These are phyloP conservation scores for Ceratocystiopsis minuta DNA, from an alignment of 2,329 filamentous ascomycete genomes.

Conservation along the genomic window DNA sequence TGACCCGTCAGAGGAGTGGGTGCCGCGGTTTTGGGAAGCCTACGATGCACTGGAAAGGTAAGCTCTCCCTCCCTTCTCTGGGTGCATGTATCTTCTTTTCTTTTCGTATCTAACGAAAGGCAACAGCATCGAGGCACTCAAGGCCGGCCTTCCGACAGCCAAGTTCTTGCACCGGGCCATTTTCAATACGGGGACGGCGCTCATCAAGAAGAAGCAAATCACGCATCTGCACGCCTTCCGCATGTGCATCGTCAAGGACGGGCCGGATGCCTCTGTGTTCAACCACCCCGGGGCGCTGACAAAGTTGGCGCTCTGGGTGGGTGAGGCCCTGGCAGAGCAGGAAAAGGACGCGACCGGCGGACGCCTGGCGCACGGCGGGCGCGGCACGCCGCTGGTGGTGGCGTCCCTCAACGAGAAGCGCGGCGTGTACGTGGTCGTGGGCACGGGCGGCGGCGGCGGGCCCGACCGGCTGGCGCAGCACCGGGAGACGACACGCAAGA, in stretches of 20 bases:
- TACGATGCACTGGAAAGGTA: slow-evolving; percentile 56
- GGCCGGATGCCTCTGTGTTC: slow-evolving; percentile 79
- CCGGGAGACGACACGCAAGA: slow-evolving; percentile 45
- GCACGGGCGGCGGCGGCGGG: slow-evolving; percentile 72
- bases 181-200: slow-evolving; percentile 73
- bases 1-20: slow-evolving; percentile 36
- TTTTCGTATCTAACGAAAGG: slow-evolving; percentile 1
- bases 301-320: slow-evolving; percentile 86
- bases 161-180: slow-evolving; percentile 86
- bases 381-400: slow-evolving; percentile 73
- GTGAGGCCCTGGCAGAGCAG: slow-evolving; percentile 77
- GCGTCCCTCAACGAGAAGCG: slow-evolving; percentile 75
- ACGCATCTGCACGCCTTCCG: slow-evolving; percentile 83
- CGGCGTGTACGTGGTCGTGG: slow-evolving; percentile 82
- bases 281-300: slow-evolving; percentile 83
- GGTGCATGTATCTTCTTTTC: not conserved
- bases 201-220: slow-evolving; percentile 89
- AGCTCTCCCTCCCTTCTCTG: slow-evolving; percentile 13
- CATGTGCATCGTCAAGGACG: slow-evolving; percentile 90
- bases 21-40: slow-evolving; percentile 51
- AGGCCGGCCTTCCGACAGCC: slow-evolving; percentile 60
- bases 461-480: slow-evolving; percentile 50
- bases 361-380: slow-evolving; percentile 46
- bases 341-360: slow-evolving; percentile 56
- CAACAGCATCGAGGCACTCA: slow-evolving; percentile 60